These are phyloP conservation scores for Coniochaeta prunicola DNA, from an alignment of 2,329 filamentous ascomycete species.

Conservation along the genomic window DNA sequence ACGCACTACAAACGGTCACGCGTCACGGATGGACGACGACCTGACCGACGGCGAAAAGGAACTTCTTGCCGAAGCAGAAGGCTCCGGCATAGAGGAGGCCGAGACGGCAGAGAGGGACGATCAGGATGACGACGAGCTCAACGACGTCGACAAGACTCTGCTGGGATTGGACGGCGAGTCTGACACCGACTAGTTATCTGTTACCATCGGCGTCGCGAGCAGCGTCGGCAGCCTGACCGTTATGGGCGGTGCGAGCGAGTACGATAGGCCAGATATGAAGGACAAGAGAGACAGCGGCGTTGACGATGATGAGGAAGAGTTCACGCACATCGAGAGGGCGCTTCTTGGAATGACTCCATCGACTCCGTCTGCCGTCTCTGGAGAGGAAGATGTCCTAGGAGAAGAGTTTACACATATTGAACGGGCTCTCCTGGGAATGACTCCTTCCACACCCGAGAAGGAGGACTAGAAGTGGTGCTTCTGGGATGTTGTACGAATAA, in stretches of 20 bases:
- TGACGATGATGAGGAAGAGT: not conserved
- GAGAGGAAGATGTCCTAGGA: not conserved
- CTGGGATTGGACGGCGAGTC: slow-evolving; percentile 23
- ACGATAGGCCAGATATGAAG: not conserved
- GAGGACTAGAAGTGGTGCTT: not conserved
- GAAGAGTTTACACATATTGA: not conserved
- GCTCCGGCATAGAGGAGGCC: slow-evolving; percentile 30
- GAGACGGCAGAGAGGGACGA: slow-evolving; percentile 28
- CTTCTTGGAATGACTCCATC: not conserved
- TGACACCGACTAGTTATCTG: slow-evolving; percentile 20
- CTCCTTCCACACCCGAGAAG: not conserved
- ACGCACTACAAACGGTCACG: slow-evolving; percentile 21
- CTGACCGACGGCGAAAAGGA: slow-evolving; percentile 51
- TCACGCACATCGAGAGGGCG: not conserved
- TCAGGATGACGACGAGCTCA: slow-evolving; percentile 40
- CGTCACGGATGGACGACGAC: slow-evolving; percentile 40
- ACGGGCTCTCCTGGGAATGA: not conserved
- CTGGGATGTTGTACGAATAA: not conserved
- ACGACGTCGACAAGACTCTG: slow-evolving; percentile 28
- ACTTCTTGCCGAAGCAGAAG: slow-evolving; percentile 30
- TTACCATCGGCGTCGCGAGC: not conserved
- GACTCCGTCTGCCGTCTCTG: not conserved
- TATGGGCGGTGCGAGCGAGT: not conserved
- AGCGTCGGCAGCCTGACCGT: not conserved
- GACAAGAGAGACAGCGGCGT: not conserved